Evolutionary conservation across 371 early-diverging fungal genomes (phyloP), one percentile per base, ranked within the genome.

Genomic region (Mortierella sp.): DNA sequence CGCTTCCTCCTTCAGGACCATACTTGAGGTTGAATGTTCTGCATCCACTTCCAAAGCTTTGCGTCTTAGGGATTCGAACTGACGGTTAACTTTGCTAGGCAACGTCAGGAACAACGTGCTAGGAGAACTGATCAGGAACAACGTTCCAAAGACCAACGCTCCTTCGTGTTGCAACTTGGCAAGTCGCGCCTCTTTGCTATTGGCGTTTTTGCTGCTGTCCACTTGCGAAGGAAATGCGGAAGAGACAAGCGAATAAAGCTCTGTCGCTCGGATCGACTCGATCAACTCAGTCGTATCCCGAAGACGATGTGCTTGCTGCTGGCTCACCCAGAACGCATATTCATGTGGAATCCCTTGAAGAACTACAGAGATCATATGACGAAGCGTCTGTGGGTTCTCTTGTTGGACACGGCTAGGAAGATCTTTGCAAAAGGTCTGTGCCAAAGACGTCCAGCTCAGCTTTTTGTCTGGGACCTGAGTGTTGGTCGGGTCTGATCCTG

Each of bases 381-480:
- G 60, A 4, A 81, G 58, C 3, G 80, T 74, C 60, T 81, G 76
- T 7, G 82, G 82, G 44, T 74, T 79, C 60, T 79, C 82, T n/a
- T 45, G 9, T 46, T 74, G 71, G n/a, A 81, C 73, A 1, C 80
- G 64, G n/a, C 71, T 66, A 9, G 82, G 82, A 15, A 81, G 56
- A 29, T 81, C 79, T 50, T 81, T 74, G 62, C 82, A 81, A 29
- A 81, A 81, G 2, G 75, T 74, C 62, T 79, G 77, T 25, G 74
- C 82, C 30, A 81, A 46, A 7, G 82, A 63, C 18, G 79, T 81
- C 82, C 82, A 81, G 69, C 76, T 74, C 77, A 77, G 68, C 57
- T 71, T 77, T 62, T 44, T 64, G 37, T 75, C 75, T 37, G 37
- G 37, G 23, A 67, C 45, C 3, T 37, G 37, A 1, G 63, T 64